Evolutionary conservation across 139 green algal genomes (phyloP).

Genomic region (Tetratostichococcus sp.): DNA sequence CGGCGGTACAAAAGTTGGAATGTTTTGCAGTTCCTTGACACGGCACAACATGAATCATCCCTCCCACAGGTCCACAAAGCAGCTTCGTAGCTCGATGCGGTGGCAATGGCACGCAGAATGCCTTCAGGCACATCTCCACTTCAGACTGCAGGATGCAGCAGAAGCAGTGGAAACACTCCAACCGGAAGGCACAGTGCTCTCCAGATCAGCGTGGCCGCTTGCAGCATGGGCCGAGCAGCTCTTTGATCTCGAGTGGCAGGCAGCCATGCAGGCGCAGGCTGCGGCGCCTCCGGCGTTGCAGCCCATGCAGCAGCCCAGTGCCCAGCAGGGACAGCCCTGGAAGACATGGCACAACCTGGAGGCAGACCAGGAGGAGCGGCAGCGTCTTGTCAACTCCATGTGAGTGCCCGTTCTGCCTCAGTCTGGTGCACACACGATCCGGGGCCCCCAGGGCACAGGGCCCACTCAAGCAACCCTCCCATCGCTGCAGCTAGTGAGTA

Average conservation of each 20-base stretch:
- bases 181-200: no score
- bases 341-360: background rate
- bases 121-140: no score
- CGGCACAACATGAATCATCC: no score
- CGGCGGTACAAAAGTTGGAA: no score
- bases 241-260: background rate
- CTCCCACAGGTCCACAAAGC: no score
- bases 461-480: background rate
- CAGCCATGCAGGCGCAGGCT: background rate
- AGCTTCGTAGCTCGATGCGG: no score
- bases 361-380: background rate
- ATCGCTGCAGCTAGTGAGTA: background rate
- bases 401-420: background rate
- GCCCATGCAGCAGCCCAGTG: no score
- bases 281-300: background rate
- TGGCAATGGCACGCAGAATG: no score
- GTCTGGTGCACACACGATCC: background rate
- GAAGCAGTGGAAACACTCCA: no score
- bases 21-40: no score
- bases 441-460: background rate
- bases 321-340: background rate
- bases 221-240: background rate
- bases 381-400: background rate
- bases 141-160: no score
- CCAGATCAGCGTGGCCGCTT: no score